These are phyloP conservation scores for Colletotrichum godetiae DNA, from an alignment of 2,329 filamentous ascomycete genomes.

Conservation along the genomic window DNA sequence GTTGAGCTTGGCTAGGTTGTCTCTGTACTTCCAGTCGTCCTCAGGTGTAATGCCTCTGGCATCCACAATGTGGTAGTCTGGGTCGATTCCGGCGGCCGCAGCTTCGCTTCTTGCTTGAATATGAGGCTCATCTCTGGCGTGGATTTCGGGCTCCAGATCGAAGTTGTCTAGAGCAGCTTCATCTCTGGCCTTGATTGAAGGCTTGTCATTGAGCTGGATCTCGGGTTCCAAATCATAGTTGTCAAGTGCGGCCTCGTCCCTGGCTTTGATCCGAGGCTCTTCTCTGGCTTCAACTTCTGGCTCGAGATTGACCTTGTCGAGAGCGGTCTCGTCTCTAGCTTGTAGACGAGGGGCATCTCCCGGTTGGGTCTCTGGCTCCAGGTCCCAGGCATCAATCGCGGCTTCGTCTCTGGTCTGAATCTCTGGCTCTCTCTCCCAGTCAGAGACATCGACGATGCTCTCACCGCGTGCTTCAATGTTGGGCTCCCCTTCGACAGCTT, in stretches of 20 bases:
- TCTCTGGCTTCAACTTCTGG: neutral
- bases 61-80: neutral
- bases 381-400: neutral
- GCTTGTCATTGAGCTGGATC: neutral
- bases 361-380: neutral
- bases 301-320: neutral
- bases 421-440: neutral
- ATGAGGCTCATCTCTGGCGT: neutral
- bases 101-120: neutral
- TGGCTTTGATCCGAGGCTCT: neutral
- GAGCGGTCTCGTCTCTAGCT: neutral
- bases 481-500: neutral
- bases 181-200: neutral
- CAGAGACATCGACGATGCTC: neutral
- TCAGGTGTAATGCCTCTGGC: neutral
- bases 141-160: neutral
- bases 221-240: neutral
- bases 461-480: neutral
- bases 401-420: neutral
- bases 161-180: neutral
- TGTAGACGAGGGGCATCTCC: neutral
- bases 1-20: neutral
- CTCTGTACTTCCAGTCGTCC: slow-evolving; percentile 2
- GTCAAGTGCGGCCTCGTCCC: neutral
- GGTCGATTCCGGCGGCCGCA: neutral